Evolutionary conservation across 805 yeast species (phyloP), one percentile per base, ranked within the genome.

Genomic region (Nakazawaea siamensis): DNA sequence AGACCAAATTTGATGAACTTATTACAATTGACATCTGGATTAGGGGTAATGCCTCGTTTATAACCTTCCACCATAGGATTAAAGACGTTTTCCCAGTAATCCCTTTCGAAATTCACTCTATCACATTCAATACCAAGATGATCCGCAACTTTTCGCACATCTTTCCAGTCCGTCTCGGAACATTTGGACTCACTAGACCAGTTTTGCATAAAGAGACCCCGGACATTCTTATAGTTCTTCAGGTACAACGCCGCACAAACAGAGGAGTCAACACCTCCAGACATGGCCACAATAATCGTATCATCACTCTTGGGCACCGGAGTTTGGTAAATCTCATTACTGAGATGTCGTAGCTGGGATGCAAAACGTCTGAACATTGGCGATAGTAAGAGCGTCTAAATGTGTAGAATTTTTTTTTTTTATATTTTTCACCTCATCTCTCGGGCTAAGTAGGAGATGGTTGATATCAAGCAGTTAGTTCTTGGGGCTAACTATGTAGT

Each of bases 251-350:
- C 76, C 0, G 97, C 97, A 3, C 82, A 73, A 1, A 88, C 86
- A 1, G 96, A 80, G 0, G 97, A 88, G 55, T 92, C 98, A 1
- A 92, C 97, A 0, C 98, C 98, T 0, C 95, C 83, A 1, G 96
- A 85, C 95, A 92, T 84, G 6, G 97, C 96, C 4, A 92, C 74
- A 15, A 82, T 60, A 16, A 90, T 70, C 35, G 68, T 73, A 47
- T 84, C 95, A 21, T 64, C 53, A 8, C 43, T 43, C 0, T 46
- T 42, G 0, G 90, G 90, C 14, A 45, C 41, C 4, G 49, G 54
- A 51, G 66, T 85, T 41, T 8, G 28, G 18, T 46, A 54, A 13
- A 29, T 10, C 8, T 14, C 37, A 37, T n/a, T 28, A 13, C 32
- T 33, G 31, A 26, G 18, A 26, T 15, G 20, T n/a, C 31, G 19